These are phyloP conservation scores for Ambrosia hybrid DNA, from an alignment of 140 eudicot species.

Conservation along the genomic window DNA sequence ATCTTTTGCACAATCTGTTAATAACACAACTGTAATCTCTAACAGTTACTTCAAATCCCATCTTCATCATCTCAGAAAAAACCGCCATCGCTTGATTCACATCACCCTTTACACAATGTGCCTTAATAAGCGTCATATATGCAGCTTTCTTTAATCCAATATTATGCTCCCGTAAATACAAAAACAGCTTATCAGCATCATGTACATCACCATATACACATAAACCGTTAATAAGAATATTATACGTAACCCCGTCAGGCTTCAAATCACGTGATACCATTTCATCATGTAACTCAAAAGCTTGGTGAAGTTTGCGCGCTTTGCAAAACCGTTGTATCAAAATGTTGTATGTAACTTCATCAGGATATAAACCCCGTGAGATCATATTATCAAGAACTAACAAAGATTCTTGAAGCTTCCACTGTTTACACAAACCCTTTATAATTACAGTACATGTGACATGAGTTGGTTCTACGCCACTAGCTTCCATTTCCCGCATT, in stretches of 20 bases:
- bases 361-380: slow-evolving; percentile 58
- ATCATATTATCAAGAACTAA: slow-evolving; percentile 49
- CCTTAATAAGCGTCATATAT: slow-evolving; percentile 65
- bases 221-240: slow-evolving; percentile 72
- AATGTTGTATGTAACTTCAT: slow-evolving; percentile 63
- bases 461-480: slow-evolving; percentile 53
- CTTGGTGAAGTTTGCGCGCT: slow-evolving; percentile 47
- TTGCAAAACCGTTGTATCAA: slow-evolving; percentile 73
- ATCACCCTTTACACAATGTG: slow-evolving; percentile 94
- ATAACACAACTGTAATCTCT: slow-evolving; percentile 75
- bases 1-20: slow-evolving; percentile 80
- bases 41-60: slow-evolving; percentile 57
- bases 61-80: slow-evolving; percentile 59
- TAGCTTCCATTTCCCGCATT: slow-evolving; percentile 57
- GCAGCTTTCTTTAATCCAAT: slow-evolving; percentile 57
- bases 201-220: slow-evolving; percentile 60
- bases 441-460: slow-evolving; percentile 74
- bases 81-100: slow-evolving; percentile 43
- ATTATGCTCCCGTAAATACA: slow-evolving; percentile 41
- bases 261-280: slow-evolving; percentile 53
- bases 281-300: slow-evolving; percentile 55
- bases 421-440: slow-evolving; percentile 66
- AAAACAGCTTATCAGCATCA: slow-evolving; percentile 56
- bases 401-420: slow-evolving; percentile 55
- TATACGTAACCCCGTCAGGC: slow-evolving; percentile 67